phyloP scores from a whole-genome alignment of 2,329 filamentous ascomycete genomes.

The Penicillium sp. region DNA sequence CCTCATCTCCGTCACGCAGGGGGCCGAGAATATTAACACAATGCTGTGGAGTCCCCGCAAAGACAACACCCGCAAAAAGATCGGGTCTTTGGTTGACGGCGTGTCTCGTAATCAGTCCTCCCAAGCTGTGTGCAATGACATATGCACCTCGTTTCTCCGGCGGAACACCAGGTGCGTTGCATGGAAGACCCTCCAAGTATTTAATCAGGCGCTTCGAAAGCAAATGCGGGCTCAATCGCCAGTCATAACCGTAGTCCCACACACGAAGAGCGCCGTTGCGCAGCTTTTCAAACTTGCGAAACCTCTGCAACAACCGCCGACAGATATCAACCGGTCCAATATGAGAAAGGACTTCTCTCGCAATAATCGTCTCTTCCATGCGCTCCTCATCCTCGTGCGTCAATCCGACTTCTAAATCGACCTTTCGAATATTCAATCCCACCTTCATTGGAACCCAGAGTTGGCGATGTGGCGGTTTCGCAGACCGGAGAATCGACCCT shows the following conservation, averaged over 20 bases:
- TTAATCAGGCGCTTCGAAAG: constrained; percentile 67
- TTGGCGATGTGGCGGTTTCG: constrained; percentile 76
- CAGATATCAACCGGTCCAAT: constrained; percentile 91
- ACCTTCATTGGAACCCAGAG: constrained; percentile 94
- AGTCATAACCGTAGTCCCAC: constrained; percentile 93
- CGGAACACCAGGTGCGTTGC: constrained; percentile 59
- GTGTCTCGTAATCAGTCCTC: constrained; percentile 82
- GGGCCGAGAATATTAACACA: constrained; percentile 92
- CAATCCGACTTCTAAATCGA: constrained; percentile 82
- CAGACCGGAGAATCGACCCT: constrained; percentile 82
- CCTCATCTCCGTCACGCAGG: constrained; percentile 85
- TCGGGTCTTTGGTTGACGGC: constrained; percentile 81
- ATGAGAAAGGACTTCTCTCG: constrained; percentile 84
- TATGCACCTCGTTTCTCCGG: constrained; percentile 63
- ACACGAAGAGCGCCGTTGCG: constrained; percentile 68
- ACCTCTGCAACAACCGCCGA: constrained; percentile 71
- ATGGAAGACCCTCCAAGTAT: constrained; percentile 71
- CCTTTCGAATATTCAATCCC: constrained; percentile 84
- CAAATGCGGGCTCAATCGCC: constrained; percentile 78
- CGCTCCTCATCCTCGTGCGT: constrained; percentile 75
- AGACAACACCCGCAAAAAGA: constrained; percentile 80
- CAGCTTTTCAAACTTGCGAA: constrained; percentile 70
- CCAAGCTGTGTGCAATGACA: constrained; percentile 80
- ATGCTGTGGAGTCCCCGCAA: constrained; percentile 76
- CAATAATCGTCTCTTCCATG: constrained; percentile 78